Conservation (phyloP, 1,284 basidiomycete species). For the Leccinum angustisporum region DNA sequence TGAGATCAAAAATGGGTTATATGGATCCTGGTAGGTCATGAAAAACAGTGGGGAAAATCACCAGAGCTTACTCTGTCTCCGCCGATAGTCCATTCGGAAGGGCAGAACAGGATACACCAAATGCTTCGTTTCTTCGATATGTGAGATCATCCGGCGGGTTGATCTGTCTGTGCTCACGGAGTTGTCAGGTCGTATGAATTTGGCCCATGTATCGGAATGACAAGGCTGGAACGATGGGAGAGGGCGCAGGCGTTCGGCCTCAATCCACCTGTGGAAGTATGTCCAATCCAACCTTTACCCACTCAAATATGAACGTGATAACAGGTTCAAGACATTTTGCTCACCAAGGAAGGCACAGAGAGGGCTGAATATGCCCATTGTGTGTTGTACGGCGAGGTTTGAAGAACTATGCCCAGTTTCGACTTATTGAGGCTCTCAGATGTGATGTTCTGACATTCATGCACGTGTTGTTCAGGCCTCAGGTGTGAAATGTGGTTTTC, state of each 20-base stretch:
- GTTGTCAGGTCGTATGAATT: constrained; percentile 68
- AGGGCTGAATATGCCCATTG: constrained; percentile 47
- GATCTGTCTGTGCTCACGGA: neutral
- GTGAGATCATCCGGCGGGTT: constrained; percentile 37
- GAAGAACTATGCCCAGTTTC: constrained; percentile 8
- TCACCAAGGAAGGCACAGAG: constrained; percentile 52
- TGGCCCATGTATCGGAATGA: constrained; percentile 84
- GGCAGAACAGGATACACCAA: constrained; percentile 62
- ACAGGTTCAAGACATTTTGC: constrained; percentile 76
- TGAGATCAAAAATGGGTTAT: constrained; percentile 55
- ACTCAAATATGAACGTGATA: neutral
- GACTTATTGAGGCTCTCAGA: neutral
- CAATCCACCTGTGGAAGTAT: constrained; percentile 80
- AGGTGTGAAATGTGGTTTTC: neutral
- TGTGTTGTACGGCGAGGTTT: constrained; percentile 50
- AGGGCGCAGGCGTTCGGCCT: constrained; percentile 80
- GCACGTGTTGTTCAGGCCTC: neutral
- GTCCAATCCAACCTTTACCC: neutral
- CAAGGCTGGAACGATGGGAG: constrained; percentile 86
- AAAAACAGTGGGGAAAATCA: neutral
- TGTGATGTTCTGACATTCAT: neutral
- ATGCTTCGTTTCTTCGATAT: constrained; percentile 83
- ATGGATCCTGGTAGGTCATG: constrained; percentile 56
- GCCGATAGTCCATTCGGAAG: constrained; percentile 57
- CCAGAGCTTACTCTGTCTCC: neutral